Conservation (phyloP, 1,284 basidiomycete species). For the Cystobasidium pallidum region DNA sequence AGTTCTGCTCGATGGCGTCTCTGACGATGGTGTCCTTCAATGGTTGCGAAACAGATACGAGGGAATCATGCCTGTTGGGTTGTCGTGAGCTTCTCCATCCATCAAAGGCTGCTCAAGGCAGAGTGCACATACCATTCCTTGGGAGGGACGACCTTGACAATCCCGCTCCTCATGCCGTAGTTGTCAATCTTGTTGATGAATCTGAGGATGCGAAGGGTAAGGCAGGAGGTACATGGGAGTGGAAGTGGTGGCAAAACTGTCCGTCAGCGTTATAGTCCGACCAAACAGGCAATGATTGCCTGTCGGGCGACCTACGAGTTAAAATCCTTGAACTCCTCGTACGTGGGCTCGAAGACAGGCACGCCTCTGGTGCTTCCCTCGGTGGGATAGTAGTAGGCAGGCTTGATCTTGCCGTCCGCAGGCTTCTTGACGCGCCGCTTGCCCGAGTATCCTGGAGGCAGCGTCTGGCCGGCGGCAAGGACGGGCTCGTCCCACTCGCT, state of each 20-base stretch:
- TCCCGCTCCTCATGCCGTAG: constrained; percentile 85
- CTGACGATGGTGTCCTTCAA: constrained; percentile 73
- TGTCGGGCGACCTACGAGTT: constrained; percentile 50
- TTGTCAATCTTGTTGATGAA: constrained; percentile 82
- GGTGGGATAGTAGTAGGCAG: constrained; percentile 45
- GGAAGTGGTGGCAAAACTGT: constrained; percentile 34
- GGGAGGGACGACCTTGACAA: constrained; percentile 91
- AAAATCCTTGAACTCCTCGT: constrained; percentile 70
- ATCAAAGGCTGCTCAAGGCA: too few species aligned
- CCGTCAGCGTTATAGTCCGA: too few species aligned
- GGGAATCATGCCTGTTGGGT: constrained; percentile 71
- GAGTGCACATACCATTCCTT: constrained; percentile 79
- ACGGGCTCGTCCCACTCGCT: constrained; percentile 34
- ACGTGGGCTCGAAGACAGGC: constrained; percentile 87
- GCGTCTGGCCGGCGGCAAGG: constrained; percentile 16
- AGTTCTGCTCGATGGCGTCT: constrained; percentile 87
- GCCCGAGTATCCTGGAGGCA: constrained; percentile 36
- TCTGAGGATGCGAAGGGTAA: constrained; percentile 58
- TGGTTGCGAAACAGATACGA: constrained; percentile 69
- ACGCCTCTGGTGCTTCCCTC: constrained; percentile 63
- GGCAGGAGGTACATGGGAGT: background rate
- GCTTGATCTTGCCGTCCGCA: constrained; percentile 44
- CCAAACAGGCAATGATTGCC: background rate
- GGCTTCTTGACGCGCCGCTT: constrained; percentile 37
- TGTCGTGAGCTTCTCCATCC: too few species aligned